phyloP scores from a whole-genome alignment of 768 basidiomycete genomes.

The Leccinum pellstonianum region DNA sequence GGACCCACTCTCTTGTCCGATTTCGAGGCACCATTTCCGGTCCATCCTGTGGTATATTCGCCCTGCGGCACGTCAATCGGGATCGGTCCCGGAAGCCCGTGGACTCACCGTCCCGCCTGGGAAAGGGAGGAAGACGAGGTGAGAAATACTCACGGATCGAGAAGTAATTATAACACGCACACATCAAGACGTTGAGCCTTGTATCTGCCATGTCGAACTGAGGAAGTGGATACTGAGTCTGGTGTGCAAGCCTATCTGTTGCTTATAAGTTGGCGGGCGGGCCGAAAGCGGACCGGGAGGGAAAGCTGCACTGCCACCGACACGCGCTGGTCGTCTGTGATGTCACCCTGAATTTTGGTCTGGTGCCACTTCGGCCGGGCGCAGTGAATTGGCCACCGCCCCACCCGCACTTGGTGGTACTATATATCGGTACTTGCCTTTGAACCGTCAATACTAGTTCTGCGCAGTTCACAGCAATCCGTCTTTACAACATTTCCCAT shows the following conservation, averaged over 20 bases:
- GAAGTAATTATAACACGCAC: slow-evolving; percentile 39
- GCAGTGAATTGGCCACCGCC: background rate
- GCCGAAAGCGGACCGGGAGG: background rate
- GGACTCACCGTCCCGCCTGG: slow-evolving; percentile 47
- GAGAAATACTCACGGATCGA: background rate
- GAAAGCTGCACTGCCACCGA: slow-evolving; percentile 20
- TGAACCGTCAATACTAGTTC: background rate
- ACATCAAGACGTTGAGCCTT: slow-evolving; percentile 77
- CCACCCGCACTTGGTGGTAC: background rate
- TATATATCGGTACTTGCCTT: background rate
- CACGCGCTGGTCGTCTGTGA: slow-evolving; percentile 24
- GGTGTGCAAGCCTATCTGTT: background rate
- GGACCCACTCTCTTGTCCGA: slow-evolving; percentile 85
- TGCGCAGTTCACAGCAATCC: slow-evolving; percentile 14
- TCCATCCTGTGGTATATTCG: slow-evolving; percentile 96
- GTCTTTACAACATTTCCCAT: background rate
- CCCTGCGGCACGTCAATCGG: slow-evolving; percentile 41
- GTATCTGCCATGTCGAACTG: slow-evolving; percentile 40
- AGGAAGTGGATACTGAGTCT: background rate
- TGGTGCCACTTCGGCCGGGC: background rate
- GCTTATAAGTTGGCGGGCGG: slow-evolving; percentile 1
- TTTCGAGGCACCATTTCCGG: slow-evolving; percentile 85
- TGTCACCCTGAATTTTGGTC: slow-evolving; percentile 26
- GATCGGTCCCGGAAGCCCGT: background rate
- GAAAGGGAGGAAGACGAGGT: slow-evolving; percentile 7